Evolutionary conservation across 495 filamentous ascomycete genomes (phyloP), one percentile per base, ranked within the genome.

Genomic region (Penicillium lividum): DNA sequence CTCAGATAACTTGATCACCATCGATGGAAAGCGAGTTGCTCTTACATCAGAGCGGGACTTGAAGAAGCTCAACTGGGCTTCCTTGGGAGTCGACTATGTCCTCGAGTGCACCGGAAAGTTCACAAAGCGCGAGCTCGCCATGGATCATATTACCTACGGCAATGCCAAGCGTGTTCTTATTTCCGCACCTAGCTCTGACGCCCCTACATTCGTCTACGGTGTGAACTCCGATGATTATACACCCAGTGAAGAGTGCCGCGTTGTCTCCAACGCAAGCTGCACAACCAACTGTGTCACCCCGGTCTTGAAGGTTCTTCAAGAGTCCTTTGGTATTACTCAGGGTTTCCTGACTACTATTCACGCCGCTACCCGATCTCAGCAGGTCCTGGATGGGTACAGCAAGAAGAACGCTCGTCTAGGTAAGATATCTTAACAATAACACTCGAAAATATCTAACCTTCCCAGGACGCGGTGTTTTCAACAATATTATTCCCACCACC

Each of bases 21-120:
- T 73, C 42, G 66, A 65, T 27, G 63, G 63, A 49, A 59, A 57
- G 6, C 56, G 52, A 27, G 70, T 73, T 28, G 61, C 65, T 13
- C 65, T 73, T n/a, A 72, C 67, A 31, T 73, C 71, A 11, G 71
- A 73, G 30, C 65, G 71, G 5, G 71, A 73, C 51, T 60, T 70
- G 28, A 68, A 68, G 61, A 68, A 70, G 44, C 64, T 73, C 55
- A 61, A 72, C 65, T 73, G 71, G 71, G 48, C 59, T 7, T 45
- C 61, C 2, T 43, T 73, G 13, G 71, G 66, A 10, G 71, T 59
- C 22, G 71, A 73, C 51, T 73, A 72, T 52, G 67, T 73, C 28
- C 65, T 73, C 38, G 71, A 73, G 59, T 70, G 71, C 60, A 73
- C 71, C 0, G 71, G 71, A 49, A 72, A 73, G 54, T 73, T 73